Evolutionary conservation across 2,329 filamentous ascomycete genomes (phyloP), one percentile per base, ranked within the genome.

Genomic region (Phaeosphaeria sp.): DNA sequence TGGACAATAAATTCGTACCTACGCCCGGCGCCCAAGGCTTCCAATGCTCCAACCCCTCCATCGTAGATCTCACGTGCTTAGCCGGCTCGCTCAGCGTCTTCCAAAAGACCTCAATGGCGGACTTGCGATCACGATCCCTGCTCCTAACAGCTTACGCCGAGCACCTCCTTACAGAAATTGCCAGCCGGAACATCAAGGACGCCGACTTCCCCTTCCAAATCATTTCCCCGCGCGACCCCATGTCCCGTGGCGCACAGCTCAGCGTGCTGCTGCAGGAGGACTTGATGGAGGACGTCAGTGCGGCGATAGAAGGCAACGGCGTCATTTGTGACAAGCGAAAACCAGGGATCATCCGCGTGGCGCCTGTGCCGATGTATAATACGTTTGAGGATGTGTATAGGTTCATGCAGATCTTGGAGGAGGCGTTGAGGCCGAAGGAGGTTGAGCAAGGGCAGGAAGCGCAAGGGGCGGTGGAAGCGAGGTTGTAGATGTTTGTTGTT

Each of bases 351-450:
- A 90, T 97, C 53, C 83, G 93, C 1, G 89, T 96, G 1, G 91
- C 93, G 4, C 92, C 93, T 1, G 90, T 90, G 43, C 92, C 93
- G 7, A 75, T 96, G 65, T 97, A 96, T 77, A 93, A 93, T 69
- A 87, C 86, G 0, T 96, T 91, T 73, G 81, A 83, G 51, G 93
- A 96, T 68, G 89, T 93, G 13, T 71, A 68, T 53, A 64, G 64
- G 42, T 75, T 75, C 55, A 69, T 74, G 66, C 53, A 78, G 47
- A 79, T 86, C 6, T 87, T 88, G 59, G 69, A 78, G 27, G 62
- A 73, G 27, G 85, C 83, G 49, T 51, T 72, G 49, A 45, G 56
- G 25, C 53, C 57, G 6, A 56, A 59, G 42, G 63, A 5, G 13
- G 42, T 58, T 25, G 46, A 36, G 17, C 33, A 55, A 25, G 48